Evolutionary conservation across 208 protist genomes (phyloP).

Genomic region (Endotrypanum monterogeii): DNA sequence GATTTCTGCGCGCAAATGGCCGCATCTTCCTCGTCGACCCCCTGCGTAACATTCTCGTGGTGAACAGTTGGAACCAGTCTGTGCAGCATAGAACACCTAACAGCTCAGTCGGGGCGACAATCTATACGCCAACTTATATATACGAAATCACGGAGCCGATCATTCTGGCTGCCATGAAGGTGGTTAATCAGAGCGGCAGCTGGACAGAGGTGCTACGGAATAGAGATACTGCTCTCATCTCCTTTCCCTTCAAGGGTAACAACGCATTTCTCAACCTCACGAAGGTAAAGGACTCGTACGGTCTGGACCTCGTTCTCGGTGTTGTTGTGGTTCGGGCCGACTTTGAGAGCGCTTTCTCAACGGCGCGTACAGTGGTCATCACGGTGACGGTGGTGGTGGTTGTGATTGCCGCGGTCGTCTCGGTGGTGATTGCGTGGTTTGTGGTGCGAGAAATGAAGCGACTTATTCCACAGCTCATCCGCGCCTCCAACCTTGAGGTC

Average conservation of each 20-base stretch:
- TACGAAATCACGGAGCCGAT: slow-evolving; percentile 50
- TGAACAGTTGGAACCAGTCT: slow-evolving; percentile 60
- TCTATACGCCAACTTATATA: slow-evolving; percentile 28
- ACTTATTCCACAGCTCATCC: slow-evolving; percentile 51
- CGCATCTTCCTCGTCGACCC: slow-evolving; percentile 60
- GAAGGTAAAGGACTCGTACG: slow-evolving; percentile 56
- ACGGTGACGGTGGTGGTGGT: slow-evolving; percentile 45
- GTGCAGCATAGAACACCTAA: slow-evolving; percentile 18
- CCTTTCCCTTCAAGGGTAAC: slow-evolving; percentile 41
- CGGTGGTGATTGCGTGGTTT: slow-evolving; percentile 50
- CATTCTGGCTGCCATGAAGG: slow-evolving; percentile 31
- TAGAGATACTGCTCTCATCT: slow-evolving; percentile 34
- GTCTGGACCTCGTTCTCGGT: slow-evolving; percentile 54
- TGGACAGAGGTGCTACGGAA: slow-evolving; percentile 19
- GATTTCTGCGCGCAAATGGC: slow-evolving; percentile 52
- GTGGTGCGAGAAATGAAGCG: slow-evolving; percentile 51
- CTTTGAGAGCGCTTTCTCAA: slow-evolving; percentile 57
- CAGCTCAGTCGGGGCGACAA: slow-evolving; percentile 8
- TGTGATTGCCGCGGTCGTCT: slow-evolving; percentile 44
- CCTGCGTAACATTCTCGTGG: slow-evolving; percentile 43
- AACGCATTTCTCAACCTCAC: slow-evolving; percentile 48
- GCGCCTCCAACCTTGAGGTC: slow-evolving; percentile 56
- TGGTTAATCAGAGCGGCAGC: slow-evolving; percentile 30
- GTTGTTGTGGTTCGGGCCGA: slow-evolving; percentile 53
- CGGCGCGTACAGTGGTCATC: slow-evolving; percentile 40